These are phyloP conservation scores for Chrysophaeum taylorii DNA, from an alignment of 352 stramenopile genomes.

Conservation along the genomic window DNA sequence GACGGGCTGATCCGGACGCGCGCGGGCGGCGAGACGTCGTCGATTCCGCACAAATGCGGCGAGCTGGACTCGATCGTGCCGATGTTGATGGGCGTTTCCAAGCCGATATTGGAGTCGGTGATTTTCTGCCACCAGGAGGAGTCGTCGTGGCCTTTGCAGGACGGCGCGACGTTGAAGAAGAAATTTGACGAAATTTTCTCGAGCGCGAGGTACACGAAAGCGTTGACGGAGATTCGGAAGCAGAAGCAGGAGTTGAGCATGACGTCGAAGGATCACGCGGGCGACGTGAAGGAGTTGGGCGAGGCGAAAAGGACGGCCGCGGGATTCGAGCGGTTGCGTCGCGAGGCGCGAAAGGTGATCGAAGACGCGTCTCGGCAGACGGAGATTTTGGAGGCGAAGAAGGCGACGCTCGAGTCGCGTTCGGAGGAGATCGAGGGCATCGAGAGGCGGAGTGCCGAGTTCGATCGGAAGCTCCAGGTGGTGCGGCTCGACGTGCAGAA, in stretches of 20 bases:
- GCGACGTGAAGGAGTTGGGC: conserved; percentile 76
- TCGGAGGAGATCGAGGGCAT: conserved; percentile 11
- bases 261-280: conserved; percentile 80
- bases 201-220: conserved; percentile 92
- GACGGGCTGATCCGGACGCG: conserved; percentile 80
- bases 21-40: conserved; percentile 73
- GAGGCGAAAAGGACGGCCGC: conserved; percentile 62
- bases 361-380: not conserved
- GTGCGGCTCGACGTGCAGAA: too few species aligned
- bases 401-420: too few species aligned
- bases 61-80: conserved; percentile 86
- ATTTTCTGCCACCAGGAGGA: conserved; percentile 97
- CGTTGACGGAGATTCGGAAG: conserved; percentile 88
- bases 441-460: conserved; percentile 17
- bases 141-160: conserved; percentile 85
- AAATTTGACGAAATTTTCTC: conserved; percentile 99
- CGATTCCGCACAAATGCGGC: conserved; percentile 82
- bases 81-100: conserved; percentile 82
- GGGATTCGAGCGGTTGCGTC: conserved; percentile 20
- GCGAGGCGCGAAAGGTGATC: conserved; percentile 8
- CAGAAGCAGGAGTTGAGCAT: conserved; percentile 67
- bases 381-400: too few species aligned
- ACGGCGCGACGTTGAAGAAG: conserved; percentile 95
- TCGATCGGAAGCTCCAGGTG: conserved; percentile 34
- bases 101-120: conserved; percentile 95